Base-by-base conservation (phyloP, 2,329 filamentous ascomycete genomes). In the Colletotrichum aenigma region DNA sequence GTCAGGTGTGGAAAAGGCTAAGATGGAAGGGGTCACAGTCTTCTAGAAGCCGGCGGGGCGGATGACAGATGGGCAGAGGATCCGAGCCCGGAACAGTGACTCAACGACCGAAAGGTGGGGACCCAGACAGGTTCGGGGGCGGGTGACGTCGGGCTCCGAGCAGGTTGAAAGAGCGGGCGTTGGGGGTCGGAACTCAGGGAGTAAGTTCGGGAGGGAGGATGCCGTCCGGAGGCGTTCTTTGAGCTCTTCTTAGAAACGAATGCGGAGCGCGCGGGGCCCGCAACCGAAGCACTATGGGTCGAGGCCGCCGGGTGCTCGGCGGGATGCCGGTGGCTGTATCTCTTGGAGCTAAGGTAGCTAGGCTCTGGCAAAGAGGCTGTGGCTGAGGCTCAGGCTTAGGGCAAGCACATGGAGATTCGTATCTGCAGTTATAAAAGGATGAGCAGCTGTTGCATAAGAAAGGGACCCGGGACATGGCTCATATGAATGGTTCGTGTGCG, bases 211-310 rank as follows among this genome's bases (percentile, higher is more conserved):
- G 43, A 48, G 58, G 38, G 18, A 48, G 12, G n/a, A 26, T 18
- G 66, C 66, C 56, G 71, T 38, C 66, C 56, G 60, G 60, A 65
- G 67, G 66, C 66, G 66, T 66, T 36, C 52, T 52, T 60, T 38
- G 66, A 38, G 56, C 15, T 16, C 55, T 72, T 65, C 56, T 66
- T 60, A 70, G 71, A 74, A 65, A 70, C 66, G 56, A 64, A 13
- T n/a, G 62, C 70, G 73, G 62, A 32, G 73, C 32, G 70, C 73
- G 62, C 73, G 73, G 73, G 24, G 18, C 36, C 73, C 69, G 69
- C 21, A 30, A n/a, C 15, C 55, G 56, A 55, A 62, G 56, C 18
- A 16, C 30, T 34, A 26, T 67, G 30, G 21, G 28, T 70, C 16
- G 66, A 26, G 58, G 32, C 43, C 21, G 58, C 55, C 52, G 32